Evolutionary conservation across 768 basidiomycete genomes (phyloP).

Genomic region (Termitomyces sp.): DNA sequence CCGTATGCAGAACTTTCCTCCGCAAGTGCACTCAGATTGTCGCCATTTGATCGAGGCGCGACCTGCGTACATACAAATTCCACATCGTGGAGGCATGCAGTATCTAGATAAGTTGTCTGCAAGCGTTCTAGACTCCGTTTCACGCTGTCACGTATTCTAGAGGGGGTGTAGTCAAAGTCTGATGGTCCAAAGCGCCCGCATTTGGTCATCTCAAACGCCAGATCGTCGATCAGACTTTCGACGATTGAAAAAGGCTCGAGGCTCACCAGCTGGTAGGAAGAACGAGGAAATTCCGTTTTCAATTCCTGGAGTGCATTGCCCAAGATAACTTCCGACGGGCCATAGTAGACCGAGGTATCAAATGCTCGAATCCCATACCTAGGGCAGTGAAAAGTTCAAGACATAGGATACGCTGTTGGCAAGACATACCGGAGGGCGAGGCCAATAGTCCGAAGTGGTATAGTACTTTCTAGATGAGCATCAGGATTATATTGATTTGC

Average conservation of each 20-base stretch:
- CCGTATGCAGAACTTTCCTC: constrained; percentile 61
- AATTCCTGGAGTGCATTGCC: constrained; percentile 61
- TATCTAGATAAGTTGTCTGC: constrained; percentile 73
- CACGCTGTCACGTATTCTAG: constrained; percentile 61
- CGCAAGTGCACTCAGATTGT: constrained; percentile 49
- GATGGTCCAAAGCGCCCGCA: constrained; percentile 70
- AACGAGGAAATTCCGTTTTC: constrained; percentile 66
- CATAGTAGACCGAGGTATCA: constrained; percentile 81
- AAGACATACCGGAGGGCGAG: constrained; percentile 65
- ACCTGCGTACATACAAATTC: constrained; percentile 66
- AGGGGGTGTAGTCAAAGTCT: constrained; percentile 72
- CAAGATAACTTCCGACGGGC: constrained; percentile 71
- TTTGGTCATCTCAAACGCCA: constrained; percentile 65
- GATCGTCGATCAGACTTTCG: background rate
- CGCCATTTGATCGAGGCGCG: constrained; percentile 44
- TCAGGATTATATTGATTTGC: constrained; percentile 63
- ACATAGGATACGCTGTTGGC: background rate
- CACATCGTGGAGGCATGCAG: constrained; percentile 80
- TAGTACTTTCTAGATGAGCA: constrained; percentile 46
- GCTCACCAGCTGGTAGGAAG: constrained; percentile 66
- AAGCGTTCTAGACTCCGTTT: constrained; percentile 61
- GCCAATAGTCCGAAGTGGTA: constrained; percentile 62
- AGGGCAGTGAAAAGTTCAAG: background rate
- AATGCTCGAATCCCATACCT: constrained; percentile 82
- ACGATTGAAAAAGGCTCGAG: constrained; percentile 6